phyloP scores from a whole-genome alignment of 1,139 yeast species.

The Candida sp. region DNA sequence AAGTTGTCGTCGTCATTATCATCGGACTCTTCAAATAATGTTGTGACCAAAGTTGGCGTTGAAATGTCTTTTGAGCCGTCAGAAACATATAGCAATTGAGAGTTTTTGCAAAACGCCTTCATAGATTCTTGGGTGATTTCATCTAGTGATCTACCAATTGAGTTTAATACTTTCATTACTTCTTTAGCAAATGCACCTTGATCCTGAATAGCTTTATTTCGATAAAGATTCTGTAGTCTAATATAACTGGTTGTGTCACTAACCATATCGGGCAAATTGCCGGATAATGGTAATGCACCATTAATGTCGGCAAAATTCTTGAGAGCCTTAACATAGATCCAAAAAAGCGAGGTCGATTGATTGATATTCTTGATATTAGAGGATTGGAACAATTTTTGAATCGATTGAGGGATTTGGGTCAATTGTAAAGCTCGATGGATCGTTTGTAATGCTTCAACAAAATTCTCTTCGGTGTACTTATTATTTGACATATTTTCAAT shows the following conservation, averaged over 20 bases:
- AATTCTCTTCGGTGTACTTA: slow-evolving; percentile 51
- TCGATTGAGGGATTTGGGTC: slow-evolving; percentile 37
- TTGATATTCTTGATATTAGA: slow-evolving; percentile 13
- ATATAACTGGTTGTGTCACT: slow-evolving; percentile 67
- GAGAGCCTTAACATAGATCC: slow-evolving; percentile 62
- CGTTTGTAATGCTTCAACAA: slow-evolving; percentile 65
- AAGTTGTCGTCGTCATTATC: slow-evolving; percentile 16
- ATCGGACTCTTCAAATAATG: slow-evolving; percentile 12
- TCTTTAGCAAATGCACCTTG: slow-evolving; percentile 31
- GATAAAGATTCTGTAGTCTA: slow-evolving; percentile 54
- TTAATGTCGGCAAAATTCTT: slow-evolving; percentile 41
- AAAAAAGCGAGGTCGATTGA: slow-evolving; percentile 39
- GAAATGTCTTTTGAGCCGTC: slow-evolving; percentile 27
- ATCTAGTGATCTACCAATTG: slow-evolving; percentile 17
- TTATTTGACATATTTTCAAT: slow-evolving; percentile 35
- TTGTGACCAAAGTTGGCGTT: slow-evolving; percentile 12
- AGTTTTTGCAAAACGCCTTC: slow-evolving; percentile 58
- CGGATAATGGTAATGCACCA: slow-evolving; percentile 65
- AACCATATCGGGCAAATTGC: slow-evolving; percentile 86
- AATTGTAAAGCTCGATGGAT: slow-evolving; percentile 48
- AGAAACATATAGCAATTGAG: slow-evolving; percentile 34
- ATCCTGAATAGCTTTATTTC: slow-evolving; percentile 55
- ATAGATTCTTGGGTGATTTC: slow-evolving; percentile 36
- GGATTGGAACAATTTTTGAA: slow-evolving; percentile 28
- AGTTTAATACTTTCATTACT: slow-evolving; percentile 21